Base-by-base conservation (phyloP, 73 alveolate species). In the Blepharisma japonicum region DNA sequence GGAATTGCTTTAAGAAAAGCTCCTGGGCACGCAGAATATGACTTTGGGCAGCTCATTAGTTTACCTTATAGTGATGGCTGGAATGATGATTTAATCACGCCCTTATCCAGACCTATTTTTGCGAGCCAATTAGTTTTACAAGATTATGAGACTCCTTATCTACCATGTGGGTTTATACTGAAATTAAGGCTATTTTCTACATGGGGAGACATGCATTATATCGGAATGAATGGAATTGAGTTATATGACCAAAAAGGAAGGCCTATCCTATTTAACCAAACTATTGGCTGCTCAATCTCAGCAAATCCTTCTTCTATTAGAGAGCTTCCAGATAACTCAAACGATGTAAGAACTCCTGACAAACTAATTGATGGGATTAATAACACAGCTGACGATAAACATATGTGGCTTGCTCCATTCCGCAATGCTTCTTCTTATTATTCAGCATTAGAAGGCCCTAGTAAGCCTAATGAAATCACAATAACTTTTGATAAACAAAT, bases 351-450 rank as follows among this genome's bases (percentile, higher is more conserved):
- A 48, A 81, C 91, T 0, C 85, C 90, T 0, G 96, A 88, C 49
- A 92, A 92, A 47, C 81, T 92, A 14, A 48, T 92, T 7, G 89
- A 92, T 81, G 96, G 98, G 20, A 68, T 67, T 3, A 92, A 92
- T 68, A 70, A 79, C n/a, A 87, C 96, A 0, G 48, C 47, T 8
- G 92, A 90, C 71, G 98, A 92, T 39, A 56, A 77, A 50, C 89
- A 90, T 61, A 90, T 90, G 95, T 92, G 98, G 96, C 89, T 92
- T 23, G 91, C 98, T 6, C 96, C 96, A 6, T 92, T 90, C 68
- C 81, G 76, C 18, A 90, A 89, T 72, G 78, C 94, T 7, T 68
- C 89, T 45, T 61, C 76, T 55, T 85, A 70, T 66, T 87, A 71
- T 81, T 85, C 81, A 55, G 83, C 23, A 87, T 32, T 32, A 32